Base-by-base conservation (phyloP, 2,329 filamentous ascomycete genomes). In the Calonectria hongkongensis region DNA sequence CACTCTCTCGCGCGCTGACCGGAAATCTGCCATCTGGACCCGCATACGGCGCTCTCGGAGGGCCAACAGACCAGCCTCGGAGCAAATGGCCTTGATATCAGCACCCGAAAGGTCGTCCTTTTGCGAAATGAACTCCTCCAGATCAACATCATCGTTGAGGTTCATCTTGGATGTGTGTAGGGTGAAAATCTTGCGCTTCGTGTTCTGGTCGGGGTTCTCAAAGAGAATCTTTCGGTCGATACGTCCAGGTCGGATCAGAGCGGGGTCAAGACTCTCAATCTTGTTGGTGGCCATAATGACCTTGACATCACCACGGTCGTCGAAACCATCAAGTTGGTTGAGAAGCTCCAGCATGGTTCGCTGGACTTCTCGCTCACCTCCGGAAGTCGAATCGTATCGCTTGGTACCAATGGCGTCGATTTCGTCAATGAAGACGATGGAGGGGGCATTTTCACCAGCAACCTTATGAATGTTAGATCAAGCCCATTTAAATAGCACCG, bases 201-300 rank as follows among this genome's bases (percentile, higher is more conserved):
- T 99, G 86, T 96, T 96, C 89, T 98, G 93, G 85, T 92, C 88
- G 56, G 87, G 88, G 81, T 92, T 90, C 84, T 92, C 90, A 81
- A 92, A 94, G 74, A 93, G 86, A 75, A 99, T 99, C 91, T 99
- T 99, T 80, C 97, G 93, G 85, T 99, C 97, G 84, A 99, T 99
- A 90, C 97, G 96, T 76, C 97, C 97, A 54, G 97, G 97, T 78
- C 97, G 94, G 82, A 99, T 99, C 79, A 99, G 89, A 21, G 97
- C 97, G 68, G 97, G 97, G 82, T 99, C 97, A 33, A 99, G 90
- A 4, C 95, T 98, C 79, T 99, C 97, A 79, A 99, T 99, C 91
- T 99, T 99, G 92, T 99, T 99, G 78, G 97, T 99, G 15, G 97
- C 97, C 96, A 99, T 98, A 85, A 99, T 96, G 74, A 99, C 97